Evolutionary conservation across 345 rosid genomes (phyloP), one percentile per base, ranked within the genome.

Genomic region (Gossypium turneri): DNA sequence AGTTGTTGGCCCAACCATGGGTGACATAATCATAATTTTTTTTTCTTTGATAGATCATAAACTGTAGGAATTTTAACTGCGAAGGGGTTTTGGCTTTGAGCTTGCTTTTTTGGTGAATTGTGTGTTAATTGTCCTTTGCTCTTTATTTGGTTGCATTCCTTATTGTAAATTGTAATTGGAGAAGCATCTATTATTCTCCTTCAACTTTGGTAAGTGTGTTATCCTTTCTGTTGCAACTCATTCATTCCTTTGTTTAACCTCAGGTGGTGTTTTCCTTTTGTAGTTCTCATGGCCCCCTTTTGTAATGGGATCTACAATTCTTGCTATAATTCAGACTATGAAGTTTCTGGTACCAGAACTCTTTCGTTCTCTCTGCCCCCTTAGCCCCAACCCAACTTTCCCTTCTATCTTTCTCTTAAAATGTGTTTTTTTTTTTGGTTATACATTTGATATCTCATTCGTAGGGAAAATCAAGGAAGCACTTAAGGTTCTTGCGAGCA

Each of bases 281-380:
- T 85, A 96, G 99, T 96, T 96, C 85, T 88, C 89, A 0, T 96
- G 99, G 99, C 98, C 97, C 67, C 99, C 99, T 75, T 96, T 96
- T 84, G 86, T 93, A 74, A 87, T 93, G 98, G 99, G 99, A 83
- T 93, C 92, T 71, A 57, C 80, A 79, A 88, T 92, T 81, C 98
- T 96, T 72, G 88, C 88, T 11, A 79, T 90, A 78, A 87, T 96
- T 80, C 90, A 87, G 82, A 79, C 86, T 81, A 93, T 93, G 98
- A 93, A 93, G 84, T 93, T 89, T 76, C 82, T 93, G 94, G 99
- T 96, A 89, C n/a, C 60, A 3, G 48, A 41, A 44, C 44, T 24
- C 72, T 65, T 8, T 65, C 38, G 57, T 22, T 57, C 24, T 41
- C 25, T 9, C 68, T 60, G 25, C 3, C 22, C 10, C 15, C 41